A percentile compares a stretch with the other conserved stretches of the same genome.
phyloP scores from a whole-genome alignment of 169 alveolate species.

The Plasmodium gaboni region DNA sequence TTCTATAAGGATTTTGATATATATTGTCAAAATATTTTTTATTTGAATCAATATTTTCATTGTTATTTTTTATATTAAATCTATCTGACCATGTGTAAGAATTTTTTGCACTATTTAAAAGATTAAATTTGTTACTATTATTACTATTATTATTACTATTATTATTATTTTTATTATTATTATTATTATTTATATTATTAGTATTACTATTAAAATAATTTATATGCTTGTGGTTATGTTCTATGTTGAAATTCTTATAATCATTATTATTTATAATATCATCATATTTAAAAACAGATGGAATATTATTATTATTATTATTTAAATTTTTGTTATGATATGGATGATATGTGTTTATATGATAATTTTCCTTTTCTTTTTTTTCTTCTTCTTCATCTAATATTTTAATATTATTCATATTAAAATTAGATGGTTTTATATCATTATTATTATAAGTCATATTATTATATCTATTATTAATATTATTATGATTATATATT shows the following conservation, averaged over 20 bases:
- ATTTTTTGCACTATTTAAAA: background rate
- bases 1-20: background rate
- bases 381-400: constrained; percentile 38
- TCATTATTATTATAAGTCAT: constrained; percentile 23
- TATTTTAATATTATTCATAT: constrained; percentile 40
- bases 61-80: background rate
- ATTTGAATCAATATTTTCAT: background rate
- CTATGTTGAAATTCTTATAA: background rate
- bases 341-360: background rate
- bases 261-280: background rate
- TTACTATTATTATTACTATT: background rate
- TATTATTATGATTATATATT: background rate
- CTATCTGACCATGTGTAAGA: background rate
- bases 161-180: background rate
- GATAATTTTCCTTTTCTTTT: background rate
- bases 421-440: constrained; percentile 5
- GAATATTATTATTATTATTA: background rate
- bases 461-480: constrained; percentile 28
- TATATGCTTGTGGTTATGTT: background rate
- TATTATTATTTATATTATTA: background rate
- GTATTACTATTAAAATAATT: background rate
- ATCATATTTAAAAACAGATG: background rate
- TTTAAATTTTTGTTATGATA: background rate
- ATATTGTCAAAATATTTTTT: constrained; percentile 5
- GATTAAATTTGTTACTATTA: background rate